Conservation (phyloP, 805 yeast genomes). For the Zygosaccharomyces kombuchaensis region DNA sequence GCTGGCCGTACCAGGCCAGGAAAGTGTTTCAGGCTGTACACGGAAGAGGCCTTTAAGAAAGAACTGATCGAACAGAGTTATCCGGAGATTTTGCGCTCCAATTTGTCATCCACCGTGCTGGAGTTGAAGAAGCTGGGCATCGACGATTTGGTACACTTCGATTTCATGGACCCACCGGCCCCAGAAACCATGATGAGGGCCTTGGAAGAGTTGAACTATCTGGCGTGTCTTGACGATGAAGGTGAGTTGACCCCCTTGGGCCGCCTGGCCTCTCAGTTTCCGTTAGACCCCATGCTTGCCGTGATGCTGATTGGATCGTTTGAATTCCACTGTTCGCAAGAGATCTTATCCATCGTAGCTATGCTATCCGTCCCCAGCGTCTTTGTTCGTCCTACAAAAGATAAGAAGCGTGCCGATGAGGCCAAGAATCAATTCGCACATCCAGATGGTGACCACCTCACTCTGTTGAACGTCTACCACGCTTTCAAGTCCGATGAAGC, state of each 20-base stretch:
- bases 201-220: conserved; percentile 85
- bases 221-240: conserved; percentile 85
- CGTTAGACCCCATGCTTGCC: conserved; percentile 92
- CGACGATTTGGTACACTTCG: conserved; percentile 95
- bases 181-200: conserved; percentile 99
- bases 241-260: conserved; percentile 90
- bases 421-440: conserved; percentile 84
- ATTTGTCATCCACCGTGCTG: conserved; percentile 84
- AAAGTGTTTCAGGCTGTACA: conserved; percentile 91
- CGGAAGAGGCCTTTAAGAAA: conserved; percentile 93
- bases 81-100: conserved; percentile 91
- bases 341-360: conserved; percentile 82
- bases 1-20: conserved; percentile 99
- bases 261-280: conserved; percentile 85
- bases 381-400: conserved; percentile 88
- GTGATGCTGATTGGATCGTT: conserved; percentile 88
- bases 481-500: conserved; percentile 79
- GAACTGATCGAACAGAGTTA: conserved; percentile 93
- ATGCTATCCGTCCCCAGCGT: conserved; percentile 89
- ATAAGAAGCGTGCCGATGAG: conserved; percentile 87
- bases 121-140: conserved; percentile 92
- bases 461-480: conserved; percentile 81
- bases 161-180: conserved; percentile 99
- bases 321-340: conserved; percentile 81
- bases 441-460: conserved; percentile 92